Percentiles rank a stretch among this genome's conserved stretches.
phyloP scores from a whole-genome alignment of 2,329 filamentous ascomycete genomes.

The Botrytis deweyae region DNA sequence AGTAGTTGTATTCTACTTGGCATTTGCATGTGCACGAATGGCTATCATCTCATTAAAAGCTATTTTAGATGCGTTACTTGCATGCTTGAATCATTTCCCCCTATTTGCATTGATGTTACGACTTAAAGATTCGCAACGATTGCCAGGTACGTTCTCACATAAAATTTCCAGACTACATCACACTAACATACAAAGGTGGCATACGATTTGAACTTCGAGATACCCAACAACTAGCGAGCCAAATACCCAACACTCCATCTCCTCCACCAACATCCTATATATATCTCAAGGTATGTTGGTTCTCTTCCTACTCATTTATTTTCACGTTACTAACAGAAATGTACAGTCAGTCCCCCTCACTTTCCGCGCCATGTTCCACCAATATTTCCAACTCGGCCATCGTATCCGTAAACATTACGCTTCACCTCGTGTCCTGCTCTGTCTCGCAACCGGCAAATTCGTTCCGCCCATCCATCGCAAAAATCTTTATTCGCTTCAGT shows the following conservation, averaged over 20 bases:
- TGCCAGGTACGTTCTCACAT: conserved; percentile 63
- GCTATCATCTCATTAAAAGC: conserved; percentile 92
- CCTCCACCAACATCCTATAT: conserved; percentile 72
- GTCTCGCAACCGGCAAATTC: conserved; percentile 84
- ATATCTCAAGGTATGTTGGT: conserved; percentile 67
- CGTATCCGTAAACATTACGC: conserved; percentile 95
- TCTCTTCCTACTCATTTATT: not conserved
- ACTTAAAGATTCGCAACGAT: conserved; percentile 84
- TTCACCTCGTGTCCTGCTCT: conserved; percentile 81
- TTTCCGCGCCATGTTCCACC: conserved; percentile 91
- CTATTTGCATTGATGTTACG: conserved; percentile 95
- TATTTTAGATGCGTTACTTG: conserved; percentile 83
- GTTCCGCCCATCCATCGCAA: conserved; percentile 93
- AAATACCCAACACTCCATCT: conserved; percentile 29
- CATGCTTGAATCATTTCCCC: conserved; percentile 95
- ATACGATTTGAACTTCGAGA: conserved; percentile 89
- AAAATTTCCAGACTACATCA: conserved; percentile 9
- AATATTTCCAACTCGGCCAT: conserved; percentile 92
- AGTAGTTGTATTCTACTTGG: conserved; percentile 93
- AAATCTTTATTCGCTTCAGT: conserved; percentile 93
- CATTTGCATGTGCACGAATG: conserved; percentile 93
- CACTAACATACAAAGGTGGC: conserved; percentile 54
- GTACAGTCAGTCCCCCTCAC: conserved; percentile 83
- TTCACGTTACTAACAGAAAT: conserved; percentile 28
- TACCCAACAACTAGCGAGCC: conserved; percentile 55